Evolutionary conservation across 129 eudicot species (phyloP).

Genomic region (Tagetes erecta): DNA sequence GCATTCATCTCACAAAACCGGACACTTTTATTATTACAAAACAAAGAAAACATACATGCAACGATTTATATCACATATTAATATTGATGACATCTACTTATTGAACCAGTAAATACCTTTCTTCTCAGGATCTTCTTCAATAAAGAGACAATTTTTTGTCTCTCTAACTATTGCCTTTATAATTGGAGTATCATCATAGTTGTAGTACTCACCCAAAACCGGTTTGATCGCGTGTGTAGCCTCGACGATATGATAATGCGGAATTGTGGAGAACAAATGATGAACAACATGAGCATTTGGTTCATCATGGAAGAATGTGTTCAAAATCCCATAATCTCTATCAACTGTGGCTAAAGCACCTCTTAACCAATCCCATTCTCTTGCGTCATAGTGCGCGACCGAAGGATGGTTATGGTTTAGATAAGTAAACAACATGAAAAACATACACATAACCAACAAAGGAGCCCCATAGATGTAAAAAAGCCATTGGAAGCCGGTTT

Average conservation of each 20-base stretch:
- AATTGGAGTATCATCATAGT: constrained; percentile 35
- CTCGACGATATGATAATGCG: constrained; percentile 41
- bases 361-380: constrained; percentile 47
- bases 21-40: no score
- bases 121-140: constrained; percentile 33
- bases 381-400: constrained; percentile 35
- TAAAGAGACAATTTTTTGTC: constrained; percentile 36
- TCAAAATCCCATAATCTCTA: constrained; percentile 37
- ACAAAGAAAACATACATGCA: no score
- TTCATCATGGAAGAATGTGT: constrained; percentile 27
- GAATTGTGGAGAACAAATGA: constrained; percentile 46
- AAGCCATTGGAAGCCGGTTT: constrained; percentile 25
- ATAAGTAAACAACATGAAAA: constrained; percentile 27
- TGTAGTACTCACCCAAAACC: constrained; percentile 38
- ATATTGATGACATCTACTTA: constrained; percentile 13
- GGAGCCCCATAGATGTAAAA: constrained; percentile 35
- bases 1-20: no score
- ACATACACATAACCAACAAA: constrained; percentile 11
- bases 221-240: constrained; percentile 41
- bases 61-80: not conserved
- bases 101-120: constrained; percentile 43
- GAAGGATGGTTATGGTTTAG: constrained; percentile 39
- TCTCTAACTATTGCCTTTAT: constrained; percentile 41
- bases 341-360: constrained; percentile 42
- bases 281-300: constrained; percentile 38